Conservation (phyloP, 2,329 filamentous ascomycete species). For the Penicillium freii region DNA sequence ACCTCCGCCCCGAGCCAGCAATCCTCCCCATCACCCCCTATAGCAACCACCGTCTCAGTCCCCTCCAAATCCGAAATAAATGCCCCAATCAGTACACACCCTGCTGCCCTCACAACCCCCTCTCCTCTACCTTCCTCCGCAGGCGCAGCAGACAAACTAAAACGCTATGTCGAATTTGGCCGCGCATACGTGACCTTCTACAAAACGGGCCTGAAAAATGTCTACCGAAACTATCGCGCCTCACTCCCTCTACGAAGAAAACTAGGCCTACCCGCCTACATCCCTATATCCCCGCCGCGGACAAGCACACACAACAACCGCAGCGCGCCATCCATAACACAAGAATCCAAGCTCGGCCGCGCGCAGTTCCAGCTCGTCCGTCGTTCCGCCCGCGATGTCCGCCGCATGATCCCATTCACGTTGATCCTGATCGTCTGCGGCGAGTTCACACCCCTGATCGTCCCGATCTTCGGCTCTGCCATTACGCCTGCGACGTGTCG, state of each 20-base stretch:
- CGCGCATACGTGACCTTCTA: conserved; percentile 82
- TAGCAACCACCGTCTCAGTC: conserved; percentile 7
- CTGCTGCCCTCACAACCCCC: conserved; percentile 66
- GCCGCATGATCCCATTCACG: conserved; percentile 75
- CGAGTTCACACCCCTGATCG: conserved; percentile 80
- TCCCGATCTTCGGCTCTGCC: conserved; percentile 65
- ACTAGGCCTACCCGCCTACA: conserved; percentile 31
- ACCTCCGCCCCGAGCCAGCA: conserved; percentile 15
- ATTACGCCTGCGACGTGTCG: conserved; percentile 79
- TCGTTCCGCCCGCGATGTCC: conserved; percentile 68
- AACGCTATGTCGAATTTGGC: conserved; percentile 53
- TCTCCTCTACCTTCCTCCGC: conserved; percentile 47
- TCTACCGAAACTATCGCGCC: conserved; percentile 62
- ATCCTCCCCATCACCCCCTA: conserved; percentile 12
- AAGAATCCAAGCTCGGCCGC: conserved; percentile 50
- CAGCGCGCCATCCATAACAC: neutral
- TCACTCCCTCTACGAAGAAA: conserved; percentile 33
- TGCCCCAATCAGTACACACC: conserved; percentile 69
- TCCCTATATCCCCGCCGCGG: conserved; percentile 35
- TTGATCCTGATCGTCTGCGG: conserved; percentile 74
- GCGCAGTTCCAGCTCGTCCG: conserved; percentile 68
- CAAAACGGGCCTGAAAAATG: conserved; percentile 75
- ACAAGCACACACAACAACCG: conserved; percentile 13
- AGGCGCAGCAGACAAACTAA: conserved; percentile 38
- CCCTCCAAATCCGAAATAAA: conserved; percentile 53